Percentiles rank a stretch among this genome's conserved stretches.
These are phyloP conservation scores for Pterocarpus macrocarpus DNA, from an alignment of 306 rosid genomes.

Conservation along the genomic window DNA sequence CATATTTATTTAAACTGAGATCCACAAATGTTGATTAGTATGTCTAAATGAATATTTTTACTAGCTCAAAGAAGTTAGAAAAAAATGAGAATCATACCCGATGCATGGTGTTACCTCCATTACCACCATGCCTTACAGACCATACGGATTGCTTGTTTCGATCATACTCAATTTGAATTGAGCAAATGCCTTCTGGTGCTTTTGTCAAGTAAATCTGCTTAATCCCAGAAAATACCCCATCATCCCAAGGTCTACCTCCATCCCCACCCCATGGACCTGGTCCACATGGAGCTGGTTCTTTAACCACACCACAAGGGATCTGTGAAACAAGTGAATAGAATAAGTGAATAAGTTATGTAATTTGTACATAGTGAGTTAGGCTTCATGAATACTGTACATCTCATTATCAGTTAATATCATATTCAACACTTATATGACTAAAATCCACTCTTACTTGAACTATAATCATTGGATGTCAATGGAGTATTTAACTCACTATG, in stretches of 20 bases:
- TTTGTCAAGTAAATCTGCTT: conserved; percentile 83
- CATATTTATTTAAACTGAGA: too few relatives aligned
- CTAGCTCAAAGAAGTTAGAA: neutral
- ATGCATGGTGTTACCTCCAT: conserved; percentile 69
- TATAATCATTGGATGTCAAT: too few relatives aligned
- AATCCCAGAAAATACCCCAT: conserved; percentile 87
- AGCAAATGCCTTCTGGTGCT: conserved; percentile 75
- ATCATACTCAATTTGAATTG: conserved; percentile 89
- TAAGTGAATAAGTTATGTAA: neutral
- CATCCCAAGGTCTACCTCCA: conserved; percentile 94
- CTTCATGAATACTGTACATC: too few relatives aligned
- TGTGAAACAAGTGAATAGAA: conserved; percentile 31
- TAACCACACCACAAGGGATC: conserved; percentile 71
- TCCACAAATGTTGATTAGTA: too few relatives aligned
- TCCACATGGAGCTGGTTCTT: conserved; percentile 90
- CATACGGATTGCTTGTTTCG: conserved; percentile 88
- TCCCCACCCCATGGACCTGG: conserved; percentile 99
- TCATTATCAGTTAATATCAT: too few relatives aligned
- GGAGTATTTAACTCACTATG: too few relatives aligned
- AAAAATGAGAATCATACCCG: conserved; percentile 58
- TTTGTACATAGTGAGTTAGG: too few relatives aligned
- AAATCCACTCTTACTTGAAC: too few relatives aligned
- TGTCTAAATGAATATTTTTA: too few relatives aligned
- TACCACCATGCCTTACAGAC: conserved; percentile 91
- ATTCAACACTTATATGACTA: too few relatives aligned